Evolutionary conservation across 768 basidiomycete genomes (phyloP).

Genomic region (Pleurotus ostreatus): DNA sequence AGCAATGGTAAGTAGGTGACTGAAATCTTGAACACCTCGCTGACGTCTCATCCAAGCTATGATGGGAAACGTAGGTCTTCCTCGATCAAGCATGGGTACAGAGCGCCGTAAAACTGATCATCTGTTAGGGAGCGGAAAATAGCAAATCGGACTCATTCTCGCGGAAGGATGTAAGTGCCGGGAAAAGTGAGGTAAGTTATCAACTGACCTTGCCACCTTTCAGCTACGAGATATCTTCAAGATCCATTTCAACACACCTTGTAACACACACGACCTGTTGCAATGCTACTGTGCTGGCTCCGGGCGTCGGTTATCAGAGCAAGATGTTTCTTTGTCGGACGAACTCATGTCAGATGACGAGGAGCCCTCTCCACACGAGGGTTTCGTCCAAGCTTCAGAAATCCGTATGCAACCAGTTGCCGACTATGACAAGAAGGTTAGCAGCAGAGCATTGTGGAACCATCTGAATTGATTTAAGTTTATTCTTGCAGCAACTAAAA

Average conservation of each 20-base stretch:
- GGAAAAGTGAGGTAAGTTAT: neutral
- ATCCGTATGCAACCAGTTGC: constrained; percentile 41
- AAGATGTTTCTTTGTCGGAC: constrained; percentile 12
- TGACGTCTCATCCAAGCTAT: constrained; percentile 40
- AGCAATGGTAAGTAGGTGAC: constrained; percentile 64
- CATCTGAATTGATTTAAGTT: too few species aligned
- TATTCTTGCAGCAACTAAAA: constrained; percentile 46
- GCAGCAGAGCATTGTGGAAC: constrained; percentile 9
- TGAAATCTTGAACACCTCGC: too few species aligned
- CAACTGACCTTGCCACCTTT: constrained; percentile 5
- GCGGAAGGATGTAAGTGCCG: constrained; percentile 66
- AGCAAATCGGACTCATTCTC: constrained; percentile 86
- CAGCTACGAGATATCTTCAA: constrained; percentile 92
- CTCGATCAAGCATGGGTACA: neutral
- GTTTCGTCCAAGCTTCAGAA: constrained; percentile 67
- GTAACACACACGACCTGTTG: constrained; percentile 91
- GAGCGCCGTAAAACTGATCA: neutral
- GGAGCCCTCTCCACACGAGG: constrained; percentile 29
- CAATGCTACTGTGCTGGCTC: constrained; percentile 66
- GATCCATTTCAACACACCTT: constrained; percentile 71
- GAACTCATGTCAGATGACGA: constrained; percentile 24
- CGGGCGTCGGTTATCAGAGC: constrained; percentile 10
- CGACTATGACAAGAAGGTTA: constrained; percentile 51
- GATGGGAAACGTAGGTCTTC: constrained; percentile 58
- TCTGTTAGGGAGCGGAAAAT: constrained; percentile 26